phyloP scores from a whole-genome alignment of 352 stramenopile species.

The Phytophthora sojae region DNA sequence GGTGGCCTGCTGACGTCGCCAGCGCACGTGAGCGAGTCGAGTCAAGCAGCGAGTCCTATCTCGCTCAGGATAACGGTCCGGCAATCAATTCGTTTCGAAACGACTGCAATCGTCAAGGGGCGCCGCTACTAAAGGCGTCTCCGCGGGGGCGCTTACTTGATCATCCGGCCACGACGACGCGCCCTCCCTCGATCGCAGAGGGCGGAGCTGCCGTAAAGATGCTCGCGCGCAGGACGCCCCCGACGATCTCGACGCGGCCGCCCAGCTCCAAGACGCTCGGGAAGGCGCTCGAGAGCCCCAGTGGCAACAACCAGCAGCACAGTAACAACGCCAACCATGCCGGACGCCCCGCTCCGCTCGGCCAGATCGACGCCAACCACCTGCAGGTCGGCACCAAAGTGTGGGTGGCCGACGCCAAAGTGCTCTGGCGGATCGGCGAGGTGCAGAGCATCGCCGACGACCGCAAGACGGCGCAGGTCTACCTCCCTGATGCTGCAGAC shows the following conservation, averaged over 20 bases:
- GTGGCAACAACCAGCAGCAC: constrained; percentile 17
- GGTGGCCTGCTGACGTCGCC: too few relatives aligned
- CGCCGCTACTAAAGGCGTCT: background rate
- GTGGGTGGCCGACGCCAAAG: constrained; percentile 78
- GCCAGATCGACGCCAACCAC: constrained; percentile 59
- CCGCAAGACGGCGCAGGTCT: constrained; percentile 62
- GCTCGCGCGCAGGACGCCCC: constrained; percentile 25
- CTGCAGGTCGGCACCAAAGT: constrained; percentile 67
- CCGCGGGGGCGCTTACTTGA: constrained; percentile 11
- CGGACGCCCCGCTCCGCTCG: constrained; percentile 31
- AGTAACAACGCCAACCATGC: constrained; percentile 31
- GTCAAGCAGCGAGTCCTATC: too few relatives aligned
- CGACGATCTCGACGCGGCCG: constrained; percentile 28
- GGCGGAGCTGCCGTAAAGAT: constrained; percentile 17
- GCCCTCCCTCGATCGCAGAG: constrained; percentile 12
- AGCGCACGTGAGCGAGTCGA: too few relatives aligned
- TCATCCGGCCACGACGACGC: background rate
- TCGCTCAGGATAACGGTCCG: constrained; percentile 1
- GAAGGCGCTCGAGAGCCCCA: constrained; percentile 30
- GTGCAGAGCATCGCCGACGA: constrained; percentile 61
- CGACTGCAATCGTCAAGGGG: constrained; percentile 17
- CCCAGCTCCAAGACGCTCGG: constrained; percentile 29
- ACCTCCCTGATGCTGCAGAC: constrained; percentile 64
- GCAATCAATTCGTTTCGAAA: constrained; percentile 29
- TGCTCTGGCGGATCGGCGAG: constrained; percentile 84